Percentiles rank a stretch among this genome's conserved stretches.
phyloP scores from a whole-genome alignment of 106 monocot species.

The Amphibolis antarctica region DNA sequence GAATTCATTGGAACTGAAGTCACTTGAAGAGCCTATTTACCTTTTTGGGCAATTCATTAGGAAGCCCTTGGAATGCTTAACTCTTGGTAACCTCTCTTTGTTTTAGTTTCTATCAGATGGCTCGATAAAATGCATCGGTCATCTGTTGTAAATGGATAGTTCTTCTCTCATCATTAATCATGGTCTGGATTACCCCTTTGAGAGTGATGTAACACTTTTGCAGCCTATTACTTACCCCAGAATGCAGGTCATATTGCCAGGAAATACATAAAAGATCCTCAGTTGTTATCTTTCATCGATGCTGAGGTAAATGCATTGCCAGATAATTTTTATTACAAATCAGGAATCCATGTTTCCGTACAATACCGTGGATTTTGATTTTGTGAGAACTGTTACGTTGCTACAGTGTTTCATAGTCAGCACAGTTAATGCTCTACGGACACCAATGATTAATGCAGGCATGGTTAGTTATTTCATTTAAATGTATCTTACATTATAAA shows the following conservation, averaged over 20 bases:
- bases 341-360: neutral
- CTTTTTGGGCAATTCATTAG: constrained; percentile 94
- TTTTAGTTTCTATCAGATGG: neutral
- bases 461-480: constrained; percentile 41
- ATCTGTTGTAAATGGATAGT: neutral
- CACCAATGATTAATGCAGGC: constrained; percentile 98
- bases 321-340: neutral
- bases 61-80: constrained; percentile 88
- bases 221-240: constrained; percentile 93
- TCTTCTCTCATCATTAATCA: neutral
- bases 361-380: neutral
- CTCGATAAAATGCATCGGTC: neutral
- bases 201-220: neutral
- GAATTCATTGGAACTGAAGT: constrained; percentile 92
- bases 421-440: constrained; percentile 90
- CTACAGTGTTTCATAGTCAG: constrained; percentile 96
- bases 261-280: constrained; percentile 72
- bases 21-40: constrained; percentile 92
- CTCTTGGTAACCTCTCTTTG: constrained; percentile 51
- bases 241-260: constrained; percentile 94
- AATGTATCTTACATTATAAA: neutral
- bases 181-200: neutral
- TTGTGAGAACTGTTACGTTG: neutral
- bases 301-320: constrained; percentile 52
- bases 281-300: constrained; percentile 89